Base-by-base conservation (phyloP, 441 rosid species). In the Euphorbia schlechtendalii region DNA sequence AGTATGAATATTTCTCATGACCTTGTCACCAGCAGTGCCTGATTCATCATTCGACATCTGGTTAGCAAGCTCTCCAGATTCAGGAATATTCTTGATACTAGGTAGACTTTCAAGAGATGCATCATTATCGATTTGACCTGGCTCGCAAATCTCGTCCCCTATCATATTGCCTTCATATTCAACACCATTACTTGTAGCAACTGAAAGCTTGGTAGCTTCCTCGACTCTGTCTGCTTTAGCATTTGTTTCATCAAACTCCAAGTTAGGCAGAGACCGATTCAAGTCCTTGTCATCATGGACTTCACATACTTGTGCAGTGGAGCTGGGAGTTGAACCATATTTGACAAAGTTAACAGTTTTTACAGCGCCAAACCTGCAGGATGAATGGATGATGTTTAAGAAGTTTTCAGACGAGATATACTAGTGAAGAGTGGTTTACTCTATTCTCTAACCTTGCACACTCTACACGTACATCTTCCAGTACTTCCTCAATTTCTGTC, bases 291-390 rank as follows among this genome's bases (percentile, higher is more conserved):
- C 61, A 13, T 73, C 77, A 59, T 68, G 52, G 51, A 59, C 59
- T 67, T 67, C 71, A 61, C 74, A 69, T 63, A 68, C 71, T 45
- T 75, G 74, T 17, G 72, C 30, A 41, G 63, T 63, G 22, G 74
- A 38, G 21, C 30, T n/a, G 30, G 78, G 68, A 77, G 54, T 49
- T 48, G 69, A 61, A 65, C 59, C 69, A 41, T 64, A 66, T 80
- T 74, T 77, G 76, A 86, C 80, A 56, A 89, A 65, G 74, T 89
- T 87, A 62, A 89, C 68, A 27, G 96, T 86, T 78, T 78, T 86
- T 22, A 94, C 85, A 48, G 78, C 59, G 70, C 99, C 99, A 86
- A 91, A 91, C 88, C 99, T 94, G 90, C 84, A 83, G 72, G 70
- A 74, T 25, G 54, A 40, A 67, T 24, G 60, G 43, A 72, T 36